These are phyloP conservation scores for Eremochloa ophiuroides DNA, from an alignment of 176 grass and related monocot species.

Conservation along the genomic window DNA sequence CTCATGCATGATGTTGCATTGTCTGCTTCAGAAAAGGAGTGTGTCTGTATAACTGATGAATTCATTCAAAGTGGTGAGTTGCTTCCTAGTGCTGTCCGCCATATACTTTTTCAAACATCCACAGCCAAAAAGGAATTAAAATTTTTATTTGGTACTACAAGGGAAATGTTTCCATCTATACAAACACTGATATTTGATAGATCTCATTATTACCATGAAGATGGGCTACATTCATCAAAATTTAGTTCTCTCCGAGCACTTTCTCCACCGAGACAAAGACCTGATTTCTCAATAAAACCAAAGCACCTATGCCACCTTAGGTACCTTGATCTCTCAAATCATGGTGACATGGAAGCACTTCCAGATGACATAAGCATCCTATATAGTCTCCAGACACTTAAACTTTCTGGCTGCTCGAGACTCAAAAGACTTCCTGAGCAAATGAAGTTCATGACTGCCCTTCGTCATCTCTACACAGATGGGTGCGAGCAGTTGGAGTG, in stretches of 20 bases:
- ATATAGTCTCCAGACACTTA: not conserved
- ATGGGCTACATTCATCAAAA: not conserved
- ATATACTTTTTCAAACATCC: not conserved
- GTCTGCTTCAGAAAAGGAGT: not conserved
- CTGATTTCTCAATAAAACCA: not conserved
- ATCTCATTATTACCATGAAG: accelerated
- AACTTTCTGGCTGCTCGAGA: not conserved
- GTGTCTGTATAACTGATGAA: not conserved
- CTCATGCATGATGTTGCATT: not conserved
- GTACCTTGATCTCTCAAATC: not conserved
- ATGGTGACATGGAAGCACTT: not conserved
- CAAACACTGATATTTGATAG: not conserved
- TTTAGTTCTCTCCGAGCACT: not conserved
- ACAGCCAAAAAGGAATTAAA: too few species aligned
- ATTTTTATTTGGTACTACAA: not conserved
- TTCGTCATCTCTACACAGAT: too few species aligned
- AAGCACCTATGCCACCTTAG: conserved; percentile 1
- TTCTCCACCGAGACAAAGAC: too few species aligned
- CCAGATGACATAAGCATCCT: not conserved
- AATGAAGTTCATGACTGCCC: too few species aligned
- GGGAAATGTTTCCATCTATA: not conserved
- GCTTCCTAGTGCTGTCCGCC: not conserved
- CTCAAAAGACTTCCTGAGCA: not conserved
- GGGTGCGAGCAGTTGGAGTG: too few species aligned
- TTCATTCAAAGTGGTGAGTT: not conserved